These are phyloP conservation scores for Fusarium sp. DNA, from an alignment of 2,329 filamentous ascomycete species.

Conservation along the genomic window DNA sequence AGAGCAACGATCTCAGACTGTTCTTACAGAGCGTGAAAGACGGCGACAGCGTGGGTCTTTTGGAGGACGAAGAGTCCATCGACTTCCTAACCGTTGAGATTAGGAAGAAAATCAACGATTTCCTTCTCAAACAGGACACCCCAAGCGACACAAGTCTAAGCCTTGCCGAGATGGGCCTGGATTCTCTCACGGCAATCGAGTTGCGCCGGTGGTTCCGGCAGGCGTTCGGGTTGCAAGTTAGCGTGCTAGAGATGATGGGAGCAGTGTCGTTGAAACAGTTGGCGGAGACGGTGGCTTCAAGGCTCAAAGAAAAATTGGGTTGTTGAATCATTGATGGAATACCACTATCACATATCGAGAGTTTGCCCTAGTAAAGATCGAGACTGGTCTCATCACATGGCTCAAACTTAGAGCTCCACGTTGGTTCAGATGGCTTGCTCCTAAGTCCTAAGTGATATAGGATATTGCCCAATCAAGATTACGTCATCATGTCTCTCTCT, in stretches of 20 bases:
- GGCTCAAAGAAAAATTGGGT: not conserved
- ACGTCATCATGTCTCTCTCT: too few relatives aligned
- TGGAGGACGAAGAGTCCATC: not conserved
- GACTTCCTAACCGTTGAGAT: conserved; percentile 1
- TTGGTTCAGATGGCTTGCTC: too few relatives aligned
- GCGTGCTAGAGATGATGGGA: conserved; percentile 33
- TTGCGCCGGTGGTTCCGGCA: conserved; percentile 23
- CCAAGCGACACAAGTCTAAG: not conserved
- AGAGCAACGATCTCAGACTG: not conserved
- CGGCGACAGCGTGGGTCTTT: not conserved
- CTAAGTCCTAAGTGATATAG: too few relatives aligned
- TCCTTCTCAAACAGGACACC: conserved; percentile 15
- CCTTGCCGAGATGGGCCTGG: conserved; percentile 25
- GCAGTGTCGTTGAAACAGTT: conserved; percentile 11
- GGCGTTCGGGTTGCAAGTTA: conserved; percentile 16
- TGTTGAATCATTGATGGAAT: too few relatives aligned
- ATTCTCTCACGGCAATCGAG: conserved; percentile 32
- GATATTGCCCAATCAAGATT: too few relatives aligned
- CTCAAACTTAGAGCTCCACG: too few relatives aligned
- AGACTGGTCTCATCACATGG: too few relatives aligned
- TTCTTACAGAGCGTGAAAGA: conserved; percentile 7
- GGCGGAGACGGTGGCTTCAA: conserved; percentile 2
- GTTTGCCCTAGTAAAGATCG: too few relatives aligned
- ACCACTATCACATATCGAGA: too few relatives aligned
- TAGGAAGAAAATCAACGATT: conserved; percentile 16